Conservation (phyloP, 1,284 basidiomycete genomes). For the Trichosporon faecale region DNA sequence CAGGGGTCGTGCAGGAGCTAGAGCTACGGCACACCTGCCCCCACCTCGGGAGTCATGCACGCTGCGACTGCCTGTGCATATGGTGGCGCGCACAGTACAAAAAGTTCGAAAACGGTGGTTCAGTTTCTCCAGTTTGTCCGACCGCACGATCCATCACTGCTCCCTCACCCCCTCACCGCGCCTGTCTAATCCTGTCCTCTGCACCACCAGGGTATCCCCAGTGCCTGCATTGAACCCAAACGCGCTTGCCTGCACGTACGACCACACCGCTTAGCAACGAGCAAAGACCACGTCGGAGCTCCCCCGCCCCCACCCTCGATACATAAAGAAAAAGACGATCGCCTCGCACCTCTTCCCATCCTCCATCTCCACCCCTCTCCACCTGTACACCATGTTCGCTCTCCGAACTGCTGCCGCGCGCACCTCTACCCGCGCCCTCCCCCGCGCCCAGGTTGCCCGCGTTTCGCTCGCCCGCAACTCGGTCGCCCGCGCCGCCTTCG, state of each 20-base stretch:
- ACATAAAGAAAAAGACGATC: slow-evolving; percentile 12
- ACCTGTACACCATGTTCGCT: slow-evolving; percentile 21
- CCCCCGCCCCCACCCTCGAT: slow-evolving; percentile 5
- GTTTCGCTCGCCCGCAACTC: slow-evolving; percentile 17
- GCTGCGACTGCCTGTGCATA: not conserved
- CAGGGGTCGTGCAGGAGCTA: not conserved
- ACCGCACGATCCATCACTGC: slow-evolving; percentile 8
- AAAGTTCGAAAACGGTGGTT: slow-evolving; percentile 11
- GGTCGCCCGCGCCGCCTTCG: not conserved
- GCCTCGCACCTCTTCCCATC: not conserved
- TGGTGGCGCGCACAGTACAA: slow-evolving; percentile 8
- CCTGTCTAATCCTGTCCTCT: not conserved
- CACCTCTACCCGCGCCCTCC: slow-evolving; percentile 24
- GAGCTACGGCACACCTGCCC: not conserved
- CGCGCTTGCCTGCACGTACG: slow-evolving; percentile 7
- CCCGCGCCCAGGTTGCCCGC: slow-evolving; percentile 23
- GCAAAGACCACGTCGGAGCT: not conserved
- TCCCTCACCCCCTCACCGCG: not conserved
- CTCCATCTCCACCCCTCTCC: not conserved
- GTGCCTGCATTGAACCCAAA: not conserved
- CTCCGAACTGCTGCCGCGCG: slow-evolving; percentile 15
- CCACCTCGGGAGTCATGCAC: not conserved
- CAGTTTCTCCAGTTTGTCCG: slow-evolving; percentile 20
- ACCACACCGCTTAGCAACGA: slow-evolving; percentile 3
- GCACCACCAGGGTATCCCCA: not conserved